A percentile compares a stretch with the other conserved stretches of the same genome.
These are phyloP conservation scores for Noccaea bulbosa DNA, from an alignment of 345 rosid genomes.

Conservation along the genomic window DNA sequence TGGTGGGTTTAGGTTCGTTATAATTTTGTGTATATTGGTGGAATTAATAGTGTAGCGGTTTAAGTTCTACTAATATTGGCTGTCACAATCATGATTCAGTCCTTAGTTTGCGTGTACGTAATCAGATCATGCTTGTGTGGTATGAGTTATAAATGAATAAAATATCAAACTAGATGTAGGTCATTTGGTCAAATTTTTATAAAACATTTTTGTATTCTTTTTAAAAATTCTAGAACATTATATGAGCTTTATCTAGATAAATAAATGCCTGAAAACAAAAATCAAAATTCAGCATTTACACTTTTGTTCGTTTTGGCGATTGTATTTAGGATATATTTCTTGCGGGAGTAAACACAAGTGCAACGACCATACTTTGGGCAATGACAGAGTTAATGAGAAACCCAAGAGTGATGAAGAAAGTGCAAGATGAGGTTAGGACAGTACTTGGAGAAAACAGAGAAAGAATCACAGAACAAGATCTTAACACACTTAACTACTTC, in stretches of 20 bases:
- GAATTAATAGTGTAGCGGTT: no score
- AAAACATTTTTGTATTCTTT: background rate
- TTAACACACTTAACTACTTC: slow-evolving; percentile 51
- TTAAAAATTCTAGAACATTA: background rate
- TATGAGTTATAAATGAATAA: background rate
- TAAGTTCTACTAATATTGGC: no score
- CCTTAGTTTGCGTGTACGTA: background rate
- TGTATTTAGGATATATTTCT: slow-evolving; percentile 53
- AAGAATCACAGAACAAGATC: slow-evolving; percentile 43
- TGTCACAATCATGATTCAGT: background rate
- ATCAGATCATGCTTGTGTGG: background rate
- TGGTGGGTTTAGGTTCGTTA: no score
- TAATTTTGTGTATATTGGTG: no score
- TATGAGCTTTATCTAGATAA: background rate
- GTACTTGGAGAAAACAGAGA: slow-evolving; percentile 40
- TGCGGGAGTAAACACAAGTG: slow-evolving; percentile 58
- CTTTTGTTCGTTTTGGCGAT: background rate
- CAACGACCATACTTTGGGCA: slow-evolving; percentile 58
- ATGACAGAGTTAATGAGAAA: slow-evolving; percentile 59
- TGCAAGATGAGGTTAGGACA: slow-evolving; percentile 57
- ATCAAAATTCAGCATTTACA: background rate
- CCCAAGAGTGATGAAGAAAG: slow-evolving; percentile 63
- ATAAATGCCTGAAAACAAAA: background rate
- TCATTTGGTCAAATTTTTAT: background rate
- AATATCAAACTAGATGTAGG: background rate